Conservation (phyloP, 2,329 filamentous ascomycete species). For the Venturia carpophila region DNA sequence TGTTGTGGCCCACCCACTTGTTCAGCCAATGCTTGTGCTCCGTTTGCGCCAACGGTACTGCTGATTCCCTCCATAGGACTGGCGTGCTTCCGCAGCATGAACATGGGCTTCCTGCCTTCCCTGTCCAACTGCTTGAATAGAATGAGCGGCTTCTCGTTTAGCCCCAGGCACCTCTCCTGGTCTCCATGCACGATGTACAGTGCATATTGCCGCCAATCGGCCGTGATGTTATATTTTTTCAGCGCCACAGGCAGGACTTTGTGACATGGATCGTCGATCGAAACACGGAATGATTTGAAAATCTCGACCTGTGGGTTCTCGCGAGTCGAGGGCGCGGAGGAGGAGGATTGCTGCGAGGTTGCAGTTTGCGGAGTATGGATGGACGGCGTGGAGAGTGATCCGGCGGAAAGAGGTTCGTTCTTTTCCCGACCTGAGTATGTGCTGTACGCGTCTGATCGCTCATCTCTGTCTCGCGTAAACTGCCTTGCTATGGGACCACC, state of each 20-base stretch:
- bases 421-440: constrained; percentile 14
- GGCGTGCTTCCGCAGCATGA: constrained; percentile 77
- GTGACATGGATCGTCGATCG: constrained; percentile 95
- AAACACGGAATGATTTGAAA: constrained; percentile 97
- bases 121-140: constrained; percentile 96
- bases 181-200: constrained; percentile 99
- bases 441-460: constrained; percentile 8
- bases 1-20: background rate
- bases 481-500: constrained; percentile 19
- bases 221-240: constrained; percentile 97
- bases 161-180: constrained; percentile 83
- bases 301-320: constrained; percentile 67
- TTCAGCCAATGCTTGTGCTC: constrained; percentile 8
- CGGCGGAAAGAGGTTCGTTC: constrained; percentile 10
- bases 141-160: constrained; percentile 90
- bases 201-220: constrained; percentile 94
- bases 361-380: background rate
- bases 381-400: constrained; percentile 5
- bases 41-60: constrained; percentile 12
- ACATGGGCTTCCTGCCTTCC: constrained; percentile 98
- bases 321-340: constrained; percentile 18
- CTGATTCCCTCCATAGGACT: constrained; percentile 40
- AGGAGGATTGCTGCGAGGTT: constrained; percentile 16
- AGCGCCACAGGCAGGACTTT: constrained; percentile 93
- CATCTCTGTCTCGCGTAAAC: constrained; percentile 22